These are phyloP conservation scores for Beauveria bassiana DNA, from an alignment of 2,329 filamentous ascomycete genomes.

Conservation along the genomic window DNA sequence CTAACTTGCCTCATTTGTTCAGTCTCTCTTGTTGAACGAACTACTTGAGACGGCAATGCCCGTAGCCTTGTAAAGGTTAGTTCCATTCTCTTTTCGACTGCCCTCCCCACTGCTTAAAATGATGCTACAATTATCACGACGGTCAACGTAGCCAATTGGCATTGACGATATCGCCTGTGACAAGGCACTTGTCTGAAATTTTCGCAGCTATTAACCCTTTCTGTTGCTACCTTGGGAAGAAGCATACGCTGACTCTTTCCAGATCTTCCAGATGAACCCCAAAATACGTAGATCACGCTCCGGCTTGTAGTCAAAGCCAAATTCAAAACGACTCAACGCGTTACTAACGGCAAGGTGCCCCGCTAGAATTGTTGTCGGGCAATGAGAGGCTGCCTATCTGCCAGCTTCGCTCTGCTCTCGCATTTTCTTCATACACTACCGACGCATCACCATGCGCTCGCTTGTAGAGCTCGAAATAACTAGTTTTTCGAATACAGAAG, in stretches of 20 bases:
- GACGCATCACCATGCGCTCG: too few relatives aligned
- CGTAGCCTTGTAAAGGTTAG: conserved; percentile 19
- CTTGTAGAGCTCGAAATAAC: too few relatives aligned
- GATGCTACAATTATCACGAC: conserved; percentile 40
- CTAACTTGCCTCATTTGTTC: conserved; percentile 1
- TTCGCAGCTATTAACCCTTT: neutral
- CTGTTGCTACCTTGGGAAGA: neutral
- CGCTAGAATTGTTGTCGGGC: too few relatives aligned
- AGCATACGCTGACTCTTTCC: neutral
- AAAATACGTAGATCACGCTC: too few relatives aligned
- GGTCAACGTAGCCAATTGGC: conserved; percentile 40
- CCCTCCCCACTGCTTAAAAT: conserved; percentile 20
- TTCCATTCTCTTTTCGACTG: conserved; percentile 8
- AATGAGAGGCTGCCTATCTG: too few relatives aligned
- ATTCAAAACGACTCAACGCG: too few relatives aligned
- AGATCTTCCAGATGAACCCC: neutral
- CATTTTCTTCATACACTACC: too few relatives aligned
- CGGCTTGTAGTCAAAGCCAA: too few relatives aligned
- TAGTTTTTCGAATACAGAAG: too few relatives aligned
- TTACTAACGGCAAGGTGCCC: too few relatives aligned
- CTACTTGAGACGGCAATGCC: neutral
- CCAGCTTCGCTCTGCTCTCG: too few relatives aligned
- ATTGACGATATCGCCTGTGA: conserved; percentile 40
- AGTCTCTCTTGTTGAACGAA: neutral
- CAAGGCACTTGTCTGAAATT: conserved; percentile 31